Evolutionary conservation across 352 stramenopile species (phyloP).

Genomic region (Phytophthora parvispora): DNA sequence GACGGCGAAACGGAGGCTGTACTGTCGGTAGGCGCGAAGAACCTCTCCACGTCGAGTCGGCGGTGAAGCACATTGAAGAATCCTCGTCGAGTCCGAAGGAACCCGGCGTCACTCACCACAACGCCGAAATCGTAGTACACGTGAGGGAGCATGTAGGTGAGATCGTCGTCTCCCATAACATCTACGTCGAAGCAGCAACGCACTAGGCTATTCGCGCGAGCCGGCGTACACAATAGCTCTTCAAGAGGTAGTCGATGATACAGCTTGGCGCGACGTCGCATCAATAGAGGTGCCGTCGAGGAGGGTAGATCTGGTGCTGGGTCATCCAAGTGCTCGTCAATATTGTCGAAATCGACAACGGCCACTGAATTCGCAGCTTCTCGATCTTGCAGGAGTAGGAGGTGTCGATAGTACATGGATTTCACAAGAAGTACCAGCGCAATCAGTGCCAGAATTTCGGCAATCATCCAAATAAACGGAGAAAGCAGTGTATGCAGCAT

Average conservation of each 20-base stretch:
- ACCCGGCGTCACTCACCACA: conserved; percentile 46
- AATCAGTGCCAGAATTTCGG: conserved; percentile 36
- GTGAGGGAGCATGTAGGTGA: conserved; percentile 57
- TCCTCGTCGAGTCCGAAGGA: conserved; percentile 57
- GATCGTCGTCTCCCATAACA: conserved; percentile 37
- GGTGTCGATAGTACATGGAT: conserved; percentile 16
- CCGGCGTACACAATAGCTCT: conserved; percentile 53
- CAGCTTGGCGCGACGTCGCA: conserved; percentile 2
- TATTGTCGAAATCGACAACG: conserved; percentile 28
- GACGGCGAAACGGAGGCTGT: conserved; percentile 8
- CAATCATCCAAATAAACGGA: conserved; percentile 44
- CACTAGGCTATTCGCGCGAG: conserved; percentile 63
- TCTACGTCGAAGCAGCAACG: conserved; percentile 49
- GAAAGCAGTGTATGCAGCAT: conserved; percentile 42
- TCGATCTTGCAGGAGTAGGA: neutral
- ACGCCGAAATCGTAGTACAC: conserved; percentile 74
- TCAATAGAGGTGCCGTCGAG: conserved; percentile 17
- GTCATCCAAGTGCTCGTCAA: conserved; percentile 13
- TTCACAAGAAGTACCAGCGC: conserved; percentile 29
- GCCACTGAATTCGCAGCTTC: conserved; percentile 11
- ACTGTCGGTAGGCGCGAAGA: conserved; percentile 39
- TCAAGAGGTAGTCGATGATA: conserved; percentile 66
- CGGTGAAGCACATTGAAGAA: conserved; percentile 67
- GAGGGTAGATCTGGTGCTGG: conserved; percentile 10
- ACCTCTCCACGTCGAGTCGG: conserved; percentile 59